A percentile compares a stretch with the other conserved stretches of the same genome.
Conservation (phyloP, 352 stramenopile genomes). For the Phytopythium mirpurense region DNA sequence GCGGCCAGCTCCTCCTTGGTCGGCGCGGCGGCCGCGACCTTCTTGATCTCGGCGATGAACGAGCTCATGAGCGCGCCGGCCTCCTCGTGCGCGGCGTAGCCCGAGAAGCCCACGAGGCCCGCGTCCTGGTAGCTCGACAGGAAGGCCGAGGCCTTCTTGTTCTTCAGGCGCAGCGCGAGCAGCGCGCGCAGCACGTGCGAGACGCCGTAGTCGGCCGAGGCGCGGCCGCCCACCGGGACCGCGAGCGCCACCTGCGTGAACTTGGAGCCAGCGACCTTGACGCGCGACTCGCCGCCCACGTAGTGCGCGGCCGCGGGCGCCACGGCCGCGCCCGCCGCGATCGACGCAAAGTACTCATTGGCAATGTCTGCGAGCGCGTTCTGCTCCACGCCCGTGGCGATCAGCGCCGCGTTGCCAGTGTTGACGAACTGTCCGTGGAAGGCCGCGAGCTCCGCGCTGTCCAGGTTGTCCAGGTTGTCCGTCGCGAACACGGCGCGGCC, state of each 20-base stretch:
- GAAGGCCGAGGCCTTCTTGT: conserved; percentile 60
- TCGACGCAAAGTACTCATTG: conserved; percentile 53
- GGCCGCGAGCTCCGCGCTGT: conserved; percentile 36
- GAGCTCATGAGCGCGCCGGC: conserved; percentile 57
- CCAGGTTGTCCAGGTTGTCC: conserved; percentile 54
- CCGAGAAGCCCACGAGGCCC: conserved; percentile 54
- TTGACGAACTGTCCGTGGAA: conserved; percentile 76
- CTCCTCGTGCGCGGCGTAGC: conserved; percentile 46
- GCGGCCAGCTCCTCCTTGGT: conserved; percentile 68
- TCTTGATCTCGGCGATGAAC: conserved; percentile 76
- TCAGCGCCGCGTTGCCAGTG: conserved; percentile 45
- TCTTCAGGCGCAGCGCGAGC: conserved; percentile 50
- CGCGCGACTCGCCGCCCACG: conserved; percentile 71
- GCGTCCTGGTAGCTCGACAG: conserved; percentile 57
- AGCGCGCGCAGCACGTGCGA: conserved; percentile 69
- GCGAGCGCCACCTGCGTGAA: conserved; percentile 73
- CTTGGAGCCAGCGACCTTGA: conserved; percentile 48
- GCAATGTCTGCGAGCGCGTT: conserved; percentile 50
- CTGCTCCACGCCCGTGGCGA: conserved; percentile 64
- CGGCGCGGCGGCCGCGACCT: conserved; percentile 44
- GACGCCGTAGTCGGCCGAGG: conserved; percentile 35
- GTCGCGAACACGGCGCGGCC: conserved; percentile 39
- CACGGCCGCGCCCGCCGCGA: conserved; percentile 26
- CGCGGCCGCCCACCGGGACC: conserved; percentile 49
- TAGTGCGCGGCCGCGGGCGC: conserved; percentile 40